Evolutionary conservation across 768 basidiomycete genomes (phyloP), one percentile per base, ranked within the genome.

Genomic region (Nidularia pulvinata): DNA sequence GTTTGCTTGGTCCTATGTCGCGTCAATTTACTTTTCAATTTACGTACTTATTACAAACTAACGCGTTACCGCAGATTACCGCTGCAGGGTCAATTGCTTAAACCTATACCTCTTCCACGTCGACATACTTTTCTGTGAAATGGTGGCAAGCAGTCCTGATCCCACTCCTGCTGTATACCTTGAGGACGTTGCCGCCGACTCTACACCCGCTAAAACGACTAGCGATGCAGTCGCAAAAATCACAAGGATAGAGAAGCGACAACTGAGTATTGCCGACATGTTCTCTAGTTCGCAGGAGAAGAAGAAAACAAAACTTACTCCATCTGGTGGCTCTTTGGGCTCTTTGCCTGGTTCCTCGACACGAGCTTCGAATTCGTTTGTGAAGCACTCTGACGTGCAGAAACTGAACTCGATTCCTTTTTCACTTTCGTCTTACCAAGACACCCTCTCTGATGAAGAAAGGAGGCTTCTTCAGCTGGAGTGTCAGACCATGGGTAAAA

Each of bases 361-460:
- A 30, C 25, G 25, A 30, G 25, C 25, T 3, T 30, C 25, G 25
- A 30, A 30, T 30, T 30, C 25, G 25, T 30, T 30, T 30, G 25
- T 30, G 25, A 30, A 30, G 25, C 25, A 30, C 25, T 30, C 25
- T 4, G 25, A 30, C 22, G 6, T 62, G 9, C 64, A 62, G 35
- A 73, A 69, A 35, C 69, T 89, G 34, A 88, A 90, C 63, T 77
- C 82, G 9, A 85, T 91, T 43, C 85, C 88, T 7, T 89, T 91
- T 66, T 88, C 86, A 32, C 55, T 81, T 58, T 73, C 71, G 9
- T 76, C 73, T 30, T 91, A 77, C 60, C 58, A 70, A 39, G 78
- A 76, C 3, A 77, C 81, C 4, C 65, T 90, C 47, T 73, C 80
- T 7, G 82, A 84, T 16, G 81, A 88, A 50, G 76, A 85, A 59